A percentile compares a stretch with the other conserved stretches of the same genome.
These are phyloP conservation scores for Ceratocystis colombiana DNA, from an alignment of 2,329 filamentous ascomycete genomes.

Conservation along the genomic window DNA sequence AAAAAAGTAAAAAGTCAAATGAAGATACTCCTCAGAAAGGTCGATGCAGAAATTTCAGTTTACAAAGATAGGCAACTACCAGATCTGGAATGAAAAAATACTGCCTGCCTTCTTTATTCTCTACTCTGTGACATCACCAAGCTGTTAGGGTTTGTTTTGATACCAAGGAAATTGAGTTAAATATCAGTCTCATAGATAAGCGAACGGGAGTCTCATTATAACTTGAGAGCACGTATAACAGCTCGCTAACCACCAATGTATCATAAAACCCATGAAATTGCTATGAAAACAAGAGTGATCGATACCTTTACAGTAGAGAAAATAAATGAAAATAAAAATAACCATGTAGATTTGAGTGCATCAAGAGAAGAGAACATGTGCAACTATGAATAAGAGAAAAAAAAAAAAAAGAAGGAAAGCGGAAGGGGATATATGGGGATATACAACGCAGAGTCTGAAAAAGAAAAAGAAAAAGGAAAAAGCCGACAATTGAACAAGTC, in stretches of 20 bases:
- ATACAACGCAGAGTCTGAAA: not conserved
- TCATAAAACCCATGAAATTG: not conserved
- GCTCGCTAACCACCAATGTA: not conserved
- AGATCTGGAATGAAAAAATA: not conserved
- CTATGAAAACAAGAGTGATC: not conserved
- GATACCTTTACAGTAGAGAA: not conserved
- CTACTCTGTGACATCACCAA: not conserved
- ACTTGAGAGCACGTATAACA: not conserved
- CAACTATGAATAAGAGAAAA: not conserved
- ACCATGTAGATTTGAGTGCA: not conserved
- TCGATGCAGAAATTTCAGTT: not conserved
- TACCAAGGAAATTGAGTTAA: not conserved
- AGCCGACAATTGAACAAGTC: slow-evolving; percentile 14
- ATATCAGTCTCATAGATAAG: not conserved
- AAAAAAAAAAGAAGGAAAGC: not conserved
- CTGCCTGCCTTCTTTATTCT: not conserved
- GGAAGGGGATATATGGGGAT: not conserved
- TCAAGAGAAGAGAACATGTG: not conserved
- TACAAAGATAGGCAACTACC: not conserved
- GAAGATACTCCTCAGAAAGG: not conserved
- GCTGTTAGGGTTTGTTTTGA: not conserved
- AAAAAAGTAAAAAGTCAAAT: not conserved
- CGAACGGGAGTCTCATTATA: not conserved
- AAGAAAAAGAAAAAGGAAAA: not conserved
- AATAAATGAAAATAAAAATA: not conserved